These are phyloP conservation scores for Meyerozyma sp. DNA, from an alignment of 1,139 yeast genomes.

Conservation along the genomic window DNA sequence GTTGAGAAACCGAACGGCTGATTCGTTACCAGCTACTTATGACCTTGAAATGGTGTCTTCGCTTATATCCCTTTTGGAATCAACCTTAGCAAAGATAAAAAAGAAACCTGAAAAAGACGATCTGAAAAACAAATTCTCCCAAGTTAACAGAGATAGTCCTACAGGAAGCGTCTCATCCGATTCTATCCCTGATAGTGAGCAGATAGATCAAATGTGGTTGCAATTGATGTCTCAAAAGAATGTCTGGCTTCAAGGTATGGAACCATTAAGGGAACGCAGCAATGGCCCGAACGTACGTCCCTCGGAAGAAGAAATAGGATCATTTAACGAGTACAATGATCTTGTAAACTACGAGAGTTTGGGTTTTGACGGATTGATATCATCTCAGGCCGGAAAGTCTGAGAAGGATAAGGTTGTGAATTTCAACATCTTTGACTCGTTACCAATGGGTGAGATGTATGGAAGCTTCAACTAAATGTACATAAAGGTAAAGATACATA, in stretches of 20 bases:
- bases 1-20: background rate
- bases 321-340: background rate
- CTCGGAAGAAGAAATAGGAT: background rate
- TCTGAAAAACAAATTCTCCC: background rate
- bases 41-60: background rate
- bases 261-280: background rate
- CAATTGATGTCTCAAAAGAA: conserved; percentile 7
- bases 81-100: background rate
- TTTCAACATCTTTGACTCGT: background rate
- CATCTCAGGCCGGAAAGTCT: background rate
- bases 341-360: background rate
- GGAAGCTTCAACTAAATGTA: background rate
- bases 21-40: background rate
- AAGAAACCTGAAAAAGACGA: background rate
- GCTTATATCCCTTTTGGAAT: background rate
- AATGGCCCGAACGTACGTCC: background rate
- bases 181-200: background rate
- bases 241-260: background rate
- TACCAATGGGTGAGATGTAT: background rate
- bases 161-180: background rate
- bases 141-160: background rate
- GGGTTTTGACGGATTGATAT: background rate
- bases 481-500: background rate
- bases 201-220: conserved; percentile 9
- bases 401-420: background rate